phyloP scores from a whole-genome alignment of 2,329 filamentous ascomycete genomes.

The Ilyonectria mors-panacis region DNA sequence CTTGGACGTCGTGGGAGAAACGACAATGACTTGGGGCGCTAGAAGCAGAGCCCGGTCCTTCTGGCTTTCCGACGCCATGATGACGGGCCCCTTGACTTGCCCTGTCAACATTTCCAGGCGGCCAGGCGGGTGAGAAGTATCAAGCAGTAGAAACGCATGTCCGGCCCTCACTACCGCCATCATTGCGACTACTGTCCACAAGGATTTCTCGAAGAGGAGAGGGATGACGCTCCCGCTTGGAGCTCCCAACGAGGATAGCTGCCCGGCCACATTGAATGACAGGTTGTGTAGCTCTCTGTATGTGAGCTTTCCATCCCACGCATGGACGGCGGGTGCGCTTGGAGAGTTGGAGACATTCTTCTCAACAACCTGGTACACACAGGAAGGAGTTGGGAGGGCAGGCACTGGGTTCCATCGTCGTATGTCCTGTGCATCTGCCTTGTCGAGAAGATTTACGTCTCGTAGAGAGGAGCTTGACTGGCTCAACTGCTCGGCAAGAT shows the following conservation, averaged over 20 bases:
- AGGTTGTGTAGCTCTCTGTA: conserved; percentile 2
- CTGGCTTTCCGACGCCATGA: conserved; percentile 4
- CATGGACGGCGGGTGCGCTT: conserved; percentile 1
- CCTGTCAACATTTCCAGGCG: conserved; percentile 4
- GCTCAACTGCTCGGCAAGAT: conserved; percentile 3
- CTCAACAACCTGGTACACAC: neutral
- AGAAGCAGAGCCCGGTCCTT: conserved; percentile 4
- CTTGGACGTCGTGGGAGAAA: conserved; percentile 1
- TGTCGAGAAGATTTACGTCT: conserved; percentile 5
- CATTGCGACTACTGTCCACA: conserved; percentile 2
- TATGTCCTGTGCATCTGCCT: conserved; percentile 3
- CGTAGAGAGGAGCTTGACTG: conserved; percentile 1
- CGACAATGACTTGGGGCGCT: conserved; percentile 4
- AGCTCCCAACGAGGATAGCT: neutral
- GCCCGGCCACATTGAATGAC: conserved; percentile 1
- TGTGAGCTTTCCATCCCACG: conserved; percentile 6
- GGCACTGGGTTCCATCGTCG: conserved; percentile 3
- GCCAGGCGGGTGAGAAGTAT: conserved; percentile 2
- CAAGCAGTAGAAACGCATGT: conserved; percentile 2
- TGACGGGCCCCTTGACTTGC: conserved; percentile 4
- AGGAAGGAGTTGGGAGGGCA: conserved; percentile 1
- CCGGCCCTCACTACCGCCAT: neutral
- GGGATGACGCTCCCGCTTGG: neutral
- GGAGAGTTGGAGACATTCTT: conserved; percentile 1
- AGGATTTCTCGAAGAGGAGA: conserved; percentile 4